Percentiles rank a stretch among this genome's conserved stretches.
Conservation (phyloP, 768 basidiomycete species). For the Mycena chlorophos region DNA sequence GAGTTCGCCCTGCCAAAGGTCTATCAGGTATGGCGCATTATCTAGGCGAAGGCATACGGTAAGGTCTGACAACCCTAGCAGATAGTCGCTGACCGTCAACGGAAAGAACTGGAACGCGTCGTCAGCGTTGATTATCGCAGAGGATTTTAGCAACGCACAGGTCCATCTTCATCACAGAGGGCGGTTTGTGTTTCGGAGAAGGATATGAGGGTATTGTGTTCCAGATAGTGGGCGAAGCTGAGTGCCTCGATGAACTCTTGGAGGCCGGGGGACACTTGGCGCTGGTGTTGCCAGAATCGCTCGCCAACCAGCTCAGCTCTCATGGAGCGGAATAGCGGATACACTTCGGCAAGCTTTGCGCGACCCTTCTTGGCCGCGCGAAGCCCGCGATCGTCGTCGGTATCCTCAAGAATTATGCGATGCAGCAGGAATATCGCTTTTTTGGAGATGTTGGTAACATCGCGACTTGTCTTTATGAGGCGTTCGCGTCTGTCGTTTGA, state of each 20-base stretch:
- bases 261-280: constrained; percentile 73
- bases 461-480: constrained; percentile 84
- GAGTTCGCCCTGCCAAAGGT: no score
- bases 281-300: constrained; percentile 76
- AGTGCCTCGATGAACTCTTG: constrained; percentile 97
- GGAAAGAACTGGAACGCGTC: constrained; percentile 62
- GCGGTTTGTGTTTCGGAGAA: constrained; percentile 66
- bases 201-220: constrained; percentile 65
- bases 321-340: constrained; percentile 61
- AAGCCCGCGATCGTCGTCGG: constrained; percentile 32
- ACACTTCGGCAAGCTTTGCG: constrained; percentile 68
- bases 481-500: constrained; percentile 87
- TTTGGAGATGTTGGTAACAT: constrained; percentile 89
- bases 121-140: background rate
- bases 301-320: constrained; percentile 63
- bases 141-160: constrained; percentile 51
- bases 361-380: constrained; percentile 53
- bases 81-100: constrained; percentile 78
- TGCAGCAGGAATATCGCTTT: constrained; percentile 93
- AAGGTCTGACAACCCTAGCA: constrained; percentile 90
- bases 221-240: constrained; percentile 84
- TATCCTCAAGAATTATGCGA: constrained; percentile 51
- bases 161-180: constrained; percentile 61
- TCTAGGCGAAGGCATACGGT: no score
- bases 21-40: no score